Evolutionary conservation across 805 yeast genomes (phyloP).

Genomic region (Metschnikowia shivogae): DNA sequence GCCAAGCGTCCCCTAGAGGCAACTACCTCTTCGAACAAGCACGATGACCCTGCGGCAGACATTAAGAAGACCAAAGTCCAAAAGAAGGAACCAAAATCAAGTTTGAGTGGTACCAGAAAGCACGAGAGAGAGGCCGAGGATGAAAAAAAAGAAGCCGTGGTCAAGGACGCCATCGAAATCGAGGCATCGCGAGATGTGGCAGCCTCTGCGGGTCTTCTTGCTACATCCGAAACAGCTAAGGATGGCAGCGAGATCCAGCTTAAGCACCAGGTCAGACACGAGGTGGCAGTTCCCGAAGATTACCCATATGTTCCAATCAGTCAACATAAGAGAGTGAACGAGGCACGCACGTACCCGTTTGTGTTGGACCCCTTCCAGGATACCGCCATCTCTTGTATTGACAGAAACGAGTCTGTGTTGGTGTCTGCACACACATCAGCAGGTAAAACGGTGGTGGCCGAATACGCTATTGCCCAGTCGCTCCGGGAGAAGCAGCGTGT

Average conservation of each 20-base stretch:
- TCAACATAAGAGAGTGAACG: conserved; percentile 70
- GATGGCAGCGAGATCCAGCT: conserved; percentile 48
- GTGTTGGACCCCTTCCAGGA: conserved; percentile 96
- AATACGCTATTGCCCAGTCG: conserved; percentile 96
- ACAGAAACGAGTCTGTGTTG: conserved; percentile 87
- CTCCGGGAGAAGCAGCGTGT: conserved; percentile 87
- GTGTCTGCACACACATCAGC: conserved; percentile 98
- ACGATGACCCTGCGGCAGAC: not conserved
- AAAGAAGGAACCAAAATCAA: not conserved
- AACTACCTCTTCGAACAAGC: not conserved
- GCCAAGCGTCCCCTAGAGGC: not conserved
- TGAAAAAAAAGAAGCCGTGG: conserved; percentile 58
- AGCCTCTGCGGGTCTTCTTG: conserved; percentile 70
- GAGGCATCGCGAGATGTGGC: conserved; percentile 87
- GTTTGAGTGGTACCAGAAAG: conserved; percentile 14
- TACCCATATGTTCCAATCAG: conserved; percentile 86
- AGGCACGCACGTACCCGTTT: conserved; percentile 91
- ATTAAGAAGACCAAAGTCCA: not conserved
- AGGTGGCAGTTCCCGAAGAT: conserved; percentile 92
- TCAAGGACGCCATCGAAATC: conserved; percentile 80
- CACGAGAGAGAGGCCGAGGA: conserved; percentile 41
- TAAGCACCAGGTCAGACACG: conserved; percentile 94
- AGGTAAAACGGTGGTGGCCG: conserved; percentile 96
- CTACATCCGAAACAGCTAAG: conserved; percentile 24
- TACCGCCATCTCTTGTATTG: conserved; percentile 93